Conservation (phyloP, 345 rosid species). For the Gossypium arboreum region DNA sequence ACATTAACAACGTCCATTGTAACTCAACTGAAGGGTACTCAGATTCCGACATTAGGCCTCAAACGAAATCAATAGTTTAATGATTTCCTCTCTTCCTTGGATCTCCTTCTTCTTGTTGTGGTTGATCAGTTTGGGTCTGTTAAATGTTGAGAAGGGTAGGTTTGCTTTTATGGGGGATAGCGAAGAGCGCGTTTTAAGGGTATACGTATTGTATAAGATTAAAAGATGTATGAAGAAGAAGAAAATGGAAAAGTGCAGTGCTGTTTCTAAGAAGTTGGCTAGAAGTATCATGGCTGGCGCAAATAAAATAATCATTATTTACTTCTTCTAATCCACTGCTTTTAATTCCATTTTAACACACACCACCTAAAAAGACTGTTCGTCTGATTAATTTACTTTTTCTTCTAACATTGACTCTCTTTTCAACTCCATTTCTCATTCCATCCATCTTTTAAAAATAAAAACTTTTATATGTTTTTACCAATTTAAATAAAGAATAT, state of each 20-base stretch:
- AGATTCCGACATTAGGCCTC: background rate
- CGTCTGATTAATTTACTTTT: background rate
- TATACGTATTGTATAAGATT: background rate
- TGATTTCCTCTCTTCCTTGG: background rate
- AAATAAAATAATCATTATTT: background rate
- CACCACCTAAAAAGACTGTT: background rate
- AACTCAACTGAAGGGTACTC: background rate
- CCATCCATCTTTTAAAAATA: too few relatives aligned
- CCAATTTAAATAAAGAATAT: background rate
- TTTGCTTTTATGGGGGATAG: conserved; percentile 14
- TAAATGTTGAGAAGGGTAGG: background rate
- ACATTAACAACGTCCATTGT: background rate
- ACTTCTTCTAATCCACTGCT: background rate
- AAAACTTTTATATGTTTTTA: background rate
- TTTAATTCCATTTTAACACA: background rate
- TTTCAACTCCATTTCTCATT: background rate
- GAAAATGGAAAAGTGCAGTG: conserved; percentile 31
- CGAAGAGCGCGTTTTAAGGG: conserved; percentile 13
- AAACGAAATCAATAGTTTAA: background rate
- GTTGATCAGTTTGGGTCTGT: background rate
- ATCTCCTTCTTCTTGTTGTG: background rate
- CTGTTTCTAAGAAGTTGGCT: conserved; percentile 25
- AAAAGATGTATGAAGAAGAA: background rate
- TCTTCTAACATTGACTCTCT: background rate
- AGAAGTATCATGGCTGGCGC: background rate